These are phyloP conservation scores for Uncinocarpus reesii DNA, from an alignment of 2,329 filamentous ascomycete species.

Conservation along the genomic window DNA sequence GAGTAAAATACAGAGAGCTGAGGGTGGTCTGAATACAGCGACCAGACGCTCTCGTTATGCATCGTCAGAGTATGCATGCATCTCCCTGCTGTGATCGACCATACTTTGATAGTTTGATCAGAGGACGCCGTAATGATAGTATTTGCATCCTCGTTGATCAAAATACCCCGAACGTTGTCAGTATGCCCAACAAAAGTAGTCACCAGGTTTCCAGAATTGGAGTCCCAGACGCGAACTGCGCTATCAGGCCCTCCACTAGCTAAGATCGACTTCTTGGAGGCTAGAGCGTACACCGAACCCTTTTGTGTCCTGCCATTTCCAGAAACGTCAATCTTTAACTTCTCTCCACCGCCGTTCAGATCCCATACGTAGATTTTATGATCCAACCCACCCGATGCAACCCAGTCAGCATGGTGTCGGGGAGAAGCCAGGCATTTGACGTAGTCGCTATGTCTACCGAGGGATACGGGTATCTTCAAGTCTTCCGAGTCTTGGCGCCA, in stretches of 20 bases:
- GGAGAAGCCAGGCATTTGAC: slow-evolving; percentile 88
- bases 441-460: slow-evolving; percentile 91
- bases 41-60: slow-evolving; percentile 98
- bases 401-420: slow-evolving; percentile 62
- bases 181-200: slow-evolving; percentile 97
- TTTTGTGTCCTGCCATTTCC: slow-evolving; percentile 75
- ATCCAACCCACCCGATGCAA: slow-evolving; percentile 87
- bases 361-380: slow-evolving; percentile 92
- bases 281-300: slow-evolving; percentile 87
- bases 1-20: slow-evolving; percentile 87
- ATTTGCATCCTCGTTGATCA: slow-evolving; percentile 80
- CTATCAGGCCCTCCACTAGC: slow-evolving; percentile 92
- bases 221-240: slow-evolving; percentile 85
- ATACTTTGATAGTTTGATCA: slow-evolving; percentile 94
- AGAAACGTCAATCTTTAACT: slow-evolving; percentile 63
- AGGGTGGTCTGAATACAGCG: slow-evolving; percentile 78
- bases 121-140: slow-evolving; percentile 89
- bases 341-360: slow-evolving; percentile 74
- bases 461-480: slow-evolving; percentile 55
- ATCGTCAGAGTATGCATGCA: slow-evolving; percentile 98
- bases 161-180: slow-evolving; percentile 81
- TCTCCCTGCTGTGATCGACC: slow-evolving; percentile 87
- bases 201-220: slow-evolving; percentile 74
- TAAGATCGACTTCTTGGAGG: slow-evolving; percentile 66
- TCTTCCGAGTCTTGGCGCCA: slow-evolving; percentile 67